These are phyloP conservation scores for Tuber microsphaerosporum DNA, from an alignment of 495 filamentous ascomycete species.

Conservation along the genomic window DNA sequence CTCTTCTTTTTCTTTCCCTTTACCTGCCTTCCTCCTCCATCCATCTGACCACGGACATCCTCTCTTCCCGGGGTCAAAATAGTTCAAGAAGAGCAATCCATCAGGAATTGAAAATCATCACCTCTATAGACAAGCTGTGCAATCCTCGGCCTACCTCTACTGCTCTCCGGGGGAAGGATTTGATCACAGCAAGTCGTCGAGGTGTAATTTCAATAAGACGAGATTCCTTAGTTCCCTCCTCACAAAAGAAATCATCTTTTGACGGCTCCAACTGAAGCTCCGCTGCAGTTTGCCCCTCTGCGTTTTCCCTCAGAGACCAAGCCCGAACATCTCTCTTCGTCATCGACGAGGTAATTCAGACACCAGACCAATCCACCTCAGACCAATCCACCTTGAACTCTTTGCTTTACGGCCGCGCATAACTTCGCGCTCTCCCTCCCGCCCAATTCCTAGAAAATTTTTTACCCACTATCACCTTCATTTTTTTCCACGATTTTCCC, in stretches of 20 bases:
- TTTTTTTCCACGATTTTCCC: background rate
- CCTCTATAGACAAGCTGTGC: slow-evolving; percentile 7
- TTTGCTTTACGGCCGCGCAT: background rate
- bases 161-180: background rate
- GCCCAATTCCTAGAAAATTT: background rate
- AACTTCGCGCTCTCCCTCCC: background rate
- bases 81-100: slow-evolving; percentile 8
- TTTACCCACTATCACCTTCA: background rate
- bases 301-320: background rate
- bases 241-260: background rate
- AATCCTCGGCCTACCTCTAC: background rate
- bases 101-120: slow-evolving; percentile 1
- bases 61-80: slow-evolving; percentile 12
- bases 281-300: background rate
- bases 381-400: background rate
- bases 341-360: background rate
- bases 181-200: background rate
- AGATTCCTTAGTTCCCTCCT: background rate
- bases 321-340: background rate
- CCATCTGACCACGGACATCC: background rate
- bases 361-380: background rate
- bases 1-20: background rate
- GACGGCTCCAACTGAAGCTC: background rate
- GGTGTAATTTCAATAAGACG: background rate
- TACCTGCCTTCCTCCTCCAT: background rate